These are phyloP conservation scores for Porphyridium purpureum DNA, from an alignment of 23 red algal genomes.

Conservation along the genomic window DNA sequence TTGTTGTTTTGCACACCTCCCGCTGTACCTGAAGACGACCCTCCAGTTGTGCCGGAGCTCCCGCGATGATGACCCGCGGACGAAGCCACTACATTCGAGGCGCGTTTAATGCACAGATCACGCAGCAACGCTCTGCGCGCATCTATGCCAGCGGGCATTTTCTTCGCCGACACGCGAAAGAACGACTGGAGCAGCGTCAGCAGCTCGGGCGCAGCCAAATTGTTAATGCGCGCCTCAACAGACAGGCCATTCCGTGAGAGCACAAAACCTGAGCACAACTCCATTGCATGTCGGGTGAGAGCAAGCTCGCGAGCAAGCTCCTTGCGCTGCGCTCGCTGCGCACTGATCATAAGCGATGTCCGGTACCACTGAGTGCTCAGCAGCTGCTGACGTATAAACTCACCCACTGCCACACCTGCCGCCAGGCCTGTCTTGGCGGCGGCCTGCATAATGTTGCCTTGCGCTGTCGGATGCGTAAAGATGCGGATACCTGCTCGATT, in stretches of 20 bases:
- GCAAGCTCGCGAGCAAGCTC: slow-evolving; percentile 39
- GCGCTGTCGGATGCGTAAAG: slow-evolving; percentile 65
- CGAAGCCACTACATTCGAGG: too few species aligned
- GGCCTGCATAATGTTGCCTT: slow-evolving; percentile 70
- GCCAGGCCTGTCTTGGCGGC: slow-evolving; percentile 51
- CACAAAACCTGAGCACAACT: slow-evolving; percentile 44
- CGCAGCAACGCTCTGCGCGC: slow-evolving; percentile 43
- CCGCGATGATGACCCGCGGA: slow-evolving; percentile 43
- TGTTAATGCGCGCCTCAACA: too few species aligned
- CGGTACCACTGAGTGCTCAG: slow-evolving; percentile 54
- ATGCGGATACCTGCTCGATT: slow-evolving; percentile 42
- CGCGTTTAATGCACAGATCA: slow-evolving; percentile 21
- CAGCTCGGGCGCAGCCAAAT: too few species aligned
- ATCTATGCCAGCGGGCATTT: slow-evolving; percentile 39
- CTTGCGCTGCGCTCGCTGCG: slow-evolving; percentile 24
- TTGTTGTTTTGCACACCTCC: too few species aligned
- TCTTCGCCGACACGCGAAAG: slow-evolving; percentile 31
- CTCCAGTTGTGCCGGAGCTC: too few species aligned
- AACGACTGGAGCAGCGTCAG: slow-evolving; percentile 24
- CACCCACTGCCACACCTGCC: slow-evolving; percentile 44
- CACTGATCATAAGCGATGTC: slow-evolving; percentile 25
- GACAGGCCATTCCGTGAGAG: too few species aligned
- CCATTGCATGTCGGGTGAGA: slow-evolving; percentile 28
- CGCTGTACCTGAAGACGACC: too few species aligned
- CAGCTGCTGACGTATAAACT: slow-evolving; percentile 40